These are phyloP conservation scores for Paecilomyces dactylethromorphus DNA, from an alignment of 2,329 filamentous ascomycete genomes.

Conservation along the genomic window DNA sequence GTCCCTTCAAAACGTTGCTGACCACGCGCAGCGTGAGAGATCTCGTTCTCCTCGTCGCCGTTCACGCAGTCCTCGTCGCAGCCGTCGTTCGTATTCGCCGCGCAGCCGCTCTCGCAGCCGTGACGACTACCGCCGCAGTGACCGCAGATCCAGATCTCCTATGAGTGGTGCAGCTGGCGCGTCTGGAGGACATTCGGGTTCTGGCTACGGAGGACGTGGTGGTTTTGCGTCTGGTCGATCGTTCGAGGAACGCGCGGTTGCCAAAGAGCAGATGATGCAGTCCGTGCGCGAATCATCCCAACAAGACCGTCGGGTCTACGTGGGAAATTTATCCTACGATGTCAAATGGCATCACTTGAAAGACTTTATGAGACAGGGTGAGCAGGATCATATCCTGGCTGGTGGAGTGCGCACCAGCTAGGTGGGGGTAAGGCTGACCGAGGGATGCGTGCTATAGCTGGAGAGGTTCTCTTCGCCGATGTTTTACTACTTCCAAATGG, in stretches of 20 bases:
- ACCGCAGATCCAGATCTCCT: conserved; percentile 76
- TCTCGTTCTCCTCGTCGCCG: conserved; percentile 59
- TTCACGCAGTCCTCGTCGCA: conserved; percentile 74
- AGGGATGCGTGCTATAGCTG: conserved; percentile 56
- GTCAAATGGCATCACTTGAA: conserved; percentile 99
- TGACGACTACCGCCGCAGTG: conserved; percentile 68
- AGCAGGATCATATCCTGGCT: conserved; percentile 33
- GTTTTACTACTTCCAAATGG: conserved; percentile 99
- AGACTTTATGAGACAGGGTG: conserved; percentile 99
- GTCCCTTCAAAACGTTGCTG: conserved; percentile 23
- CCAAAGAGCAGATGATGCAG: conserved; percentile 94
- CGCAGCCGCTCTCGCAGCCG: conserved; percentile 73
- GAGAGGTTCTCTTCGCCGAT: conserved; percentile 99
- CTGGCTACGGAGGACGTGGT: conserved; percentile 51
- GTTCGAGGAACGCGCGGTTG: conserved; percentile 74
- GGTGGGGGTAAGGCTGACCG: conserved; percentile 20
- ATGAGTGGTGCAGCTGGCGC: conserved; percentile 68
- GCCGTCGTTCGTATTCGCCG: conserved; percentile 71
- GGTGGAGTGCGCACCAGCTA: conserved; percentile 10
- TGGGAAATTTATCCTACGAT: conserved; percentile 98
- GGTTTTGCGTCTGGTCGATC: conserved; percentile 62
- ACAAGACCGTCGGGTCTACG: conserved; percentile 98
- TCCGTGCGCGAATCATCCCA: conserved; percentile 90
- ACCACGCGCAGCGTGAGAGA: conserved; percentile 65
- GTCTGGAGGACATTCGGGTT: conserved; percentile 64